These are phyloP conservation scores for Xylaria sp. DNA, from an alignment of 2,329 filamentous ascomycete species.

Conservation along the genomic window DNA sequence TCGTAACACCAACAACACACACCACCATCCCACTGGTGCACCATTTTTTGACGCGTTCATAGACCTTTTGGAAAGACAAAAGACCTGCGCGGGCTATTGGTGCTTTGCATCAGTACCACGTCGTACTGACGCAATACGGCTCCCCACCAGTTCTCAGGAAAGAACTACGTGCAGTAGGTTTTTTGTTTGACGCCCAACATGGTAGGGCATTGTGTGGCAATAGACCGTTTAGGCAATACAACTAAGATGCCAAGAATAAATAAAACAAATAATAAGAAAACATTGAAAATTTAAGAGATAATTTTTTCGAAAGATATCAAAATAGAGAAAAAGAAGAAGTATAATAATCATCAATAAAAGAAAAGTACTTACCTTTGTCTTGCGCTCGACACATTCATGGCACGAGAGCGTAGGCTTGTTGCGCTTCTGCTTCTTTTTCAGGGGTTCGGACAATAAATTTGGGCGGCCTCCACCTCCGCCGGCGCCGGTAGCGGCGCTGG, in stretches of 20 bases:
- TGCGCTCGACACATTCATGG: constrained; percentile 82
- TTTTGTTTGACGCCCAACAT: constrained; percentile 14
- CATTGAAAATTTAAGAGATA: not conserved
- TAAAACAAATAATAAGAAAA: not conserved
- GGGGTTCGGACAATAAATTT: constrained; percentile 50
- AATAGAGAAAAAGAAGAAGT: not conserved
- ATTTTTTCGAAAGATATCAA: not conserved
- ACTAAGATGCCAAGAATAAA: not conserved
- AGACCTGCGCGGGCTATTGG: constrained; percentile 22
- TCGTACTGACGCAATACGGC: constrained; percentile 45
- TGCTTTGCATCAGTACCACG: constrained; percentile 43
- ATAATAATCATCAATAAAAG: constrained; percentile 14
- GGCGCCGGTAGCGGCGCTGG: constrained; percentile 23
- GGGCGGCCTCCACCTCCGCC: constrained; percentile 20
- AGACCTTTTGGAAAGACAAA: constrained; percentile 14
- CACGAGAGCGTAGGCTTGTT: constrained; percentile 87
- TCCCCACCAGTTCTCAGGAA: constrained; percentile 24
- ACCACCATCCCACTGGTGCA: constrained; percentile 15
- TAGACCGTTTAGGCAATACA: constrained; percentile 3
- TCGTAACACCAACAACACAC: constrained; percentile 23
- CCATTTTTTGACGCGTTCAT: not conserved
- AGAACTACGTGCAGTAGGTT: constrained; percentile 23
- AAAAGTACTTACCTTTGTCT: constrained; percentile 73
- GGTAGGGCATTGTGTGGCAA: not conserved
- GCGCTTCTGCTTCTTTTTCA: constrained; percentile 80